Conservation (phyloP, 345 rosid genomes). For the Hypericum perforatum region DNA sequence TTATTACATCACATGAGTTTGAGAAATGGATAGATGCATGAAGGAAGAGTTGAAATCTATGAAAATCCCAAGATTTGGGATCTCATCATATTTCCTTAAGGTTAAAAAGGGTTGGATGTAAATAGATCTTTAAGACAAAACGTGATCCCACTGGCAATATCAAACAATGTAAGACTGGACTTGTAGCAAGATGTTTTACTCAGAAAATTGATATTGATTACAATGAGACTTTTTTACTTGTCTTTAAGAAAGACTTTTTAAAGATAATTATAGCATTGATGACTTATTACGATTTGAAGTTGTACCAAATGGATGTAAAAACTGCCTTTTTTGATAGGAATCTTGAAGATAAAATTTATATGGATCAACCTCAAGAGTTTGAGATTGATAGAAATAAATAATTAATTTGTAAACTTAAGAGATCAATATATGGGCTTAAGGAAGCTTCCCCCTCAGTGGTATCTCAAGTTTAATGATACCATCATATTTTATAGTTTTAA, state of each 20-base stretch:
- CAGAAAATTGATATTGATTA: background rate
- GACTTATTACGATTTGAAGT: background rate
- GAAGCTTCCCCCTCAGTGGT: conserved; percentile 3
- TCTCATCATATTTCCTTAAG: background rate
- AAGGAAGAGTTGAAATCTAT: conserved; percentile 1
- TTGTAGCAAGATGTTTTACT: conserved; percentile 1
- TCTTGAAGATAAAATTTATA: background rate
- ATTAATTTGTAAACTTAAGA: background rate
- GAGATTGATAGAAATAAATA: background rate
- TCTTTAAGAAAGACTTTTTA: conserved; percentile 1
- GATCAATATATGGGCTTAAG: conserved; percentile 1
- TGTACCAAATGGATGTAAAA: background rate
- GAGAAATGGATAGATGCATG: background rate
- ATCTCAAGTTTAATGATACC: conserved; percentile 1
- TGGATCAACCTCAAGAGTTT: background rate
- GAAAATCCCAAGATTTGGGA: background rate
- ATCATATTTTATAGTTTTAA: background rate
- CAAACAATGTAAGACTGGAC: background rate
- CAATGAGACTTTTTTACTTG: conserved; percentile 3
- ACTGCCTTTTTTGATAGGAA: background rate
- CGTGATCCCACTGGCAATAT: background rate
- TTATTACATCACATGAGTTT: background rate
- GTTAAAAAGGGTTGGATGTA: conserved; percentile 1
- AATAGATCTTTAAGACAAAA: background rate
- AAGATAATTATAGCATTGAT: conserved; percentile 1